Base-by-base conservation (phyloP, 805 yeast species). In the Pichia kluyveri region DNA sequence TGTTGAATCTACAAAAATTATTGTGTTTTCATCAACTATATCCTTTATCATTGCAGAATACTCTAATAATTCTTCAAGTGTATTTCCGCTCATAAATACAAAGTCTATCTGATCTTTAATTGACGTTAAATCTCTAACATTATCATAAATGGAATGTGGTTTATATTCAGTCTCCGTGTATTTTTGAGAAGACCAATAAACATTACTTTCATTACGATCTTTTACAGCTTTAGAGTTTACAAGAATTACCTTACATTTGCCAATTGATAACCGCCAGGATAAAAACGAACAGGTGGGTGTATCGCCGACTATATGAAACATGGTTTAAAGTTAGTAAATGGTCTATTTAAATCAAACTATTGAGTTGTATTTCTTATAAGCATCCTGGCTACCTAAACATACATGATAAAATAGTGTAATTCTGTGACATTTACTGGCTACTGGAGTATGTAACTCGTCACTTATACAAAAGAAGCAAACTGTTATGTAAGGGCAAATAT, bases 281-380 rank as follows among this genome's bases (percentile, higher is more conserved):
- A 63, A 43, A 48, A 59, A 62, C 27, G 56, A 45, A 38, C 66
- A 57, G 15, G 60, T 52, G 2, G 67, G 59, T 6, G 63, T 41
- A 43, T 63, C 65, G 4, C 68, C 68, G 48, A 60, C 67, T 63
- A 23, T 8, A 34, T n/a, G 27, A 18, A 34, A 37, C 26, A 23
- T 3, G 23, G 23, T 19, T 19, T 19, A 19, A 27, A 27, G 23
- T 27, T 14, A 32, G 38, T 19, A 31, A 34, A 54, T 48, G 46
- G 40, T 37, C 15, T 15, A n/a, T 9, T n/a, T 26, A 18, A 36
- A 14, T 14, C 1, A 11, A 15, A 11, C 9, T 18, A 23, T 5
- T 23, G 26, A 5, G 5, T 5, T 23, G 26, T 23, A 23, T 5
- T 5, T 23, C 5, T 23, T 6, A 1, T 23, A 5, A 23, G 4